Evolutionary conservation across 2,329 filamentous ascomycete genomes (phyloP), one percentile per base, ranked within the genome.

Genomic region (Pseudogymnoascus sp.): DNA sequence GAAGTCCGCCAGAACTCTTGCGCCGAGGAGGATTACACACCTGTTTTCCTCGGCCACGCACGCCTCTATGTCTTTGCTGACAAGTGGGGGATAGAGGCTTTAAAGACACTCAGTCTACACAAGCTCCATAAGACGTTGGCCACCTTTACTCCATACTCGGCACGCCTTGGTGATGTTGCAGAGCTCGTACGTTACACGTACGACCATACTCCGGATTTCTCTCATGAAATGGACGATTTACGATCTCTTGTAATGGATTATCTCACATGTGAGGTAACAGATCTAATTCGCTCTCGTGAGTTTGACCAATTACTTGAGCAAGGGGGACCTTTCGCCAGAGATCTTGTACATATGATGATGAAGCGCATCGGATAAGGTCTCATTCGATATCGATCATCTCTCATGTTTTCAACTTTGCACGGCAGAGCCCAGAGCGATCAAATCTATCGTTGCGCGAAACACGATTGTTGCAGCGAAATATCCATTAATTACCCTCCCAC

Each of bases 41-140:
- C 19, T 19, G 19, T 19, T 19, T 35, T 64, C 66, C 59, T 67
- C 37, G 61, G 60, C 58, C 66, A 68, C 52, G 65, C 66, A 60
- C 52, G 64, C 10, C 31, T 67, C 35, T 68, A 68, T 38, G 61
- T 65, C 14, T 67, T 67, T 61, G 66, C 63, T 7, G 63, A 68
- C 45, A 62, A 66, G 63, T 68, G 63, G 63, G 65, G 65, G 6
- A 62, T 67, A 10, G 12, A 65, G 5, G 55, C 31, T 31, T 49
- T 67, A 41, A 67, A 66, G 55, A 61, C 31, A 14, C 61, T 68
- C 35, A 39, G 61, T 38, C 37, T 68, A 12, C 63, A 19, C 41
- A 68, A 67, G 38, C 66, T 68, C 61, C 64, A 66, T 31, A 59
- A 59, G 43, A 68, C 60, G 4, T 5, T 35, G 12, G 2, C 3